These are phyloP conservation scores for Hericium coralloides DNA, from an alignment of 768 basidiomycete genomes.

Conservation along the genomic window DNA sequence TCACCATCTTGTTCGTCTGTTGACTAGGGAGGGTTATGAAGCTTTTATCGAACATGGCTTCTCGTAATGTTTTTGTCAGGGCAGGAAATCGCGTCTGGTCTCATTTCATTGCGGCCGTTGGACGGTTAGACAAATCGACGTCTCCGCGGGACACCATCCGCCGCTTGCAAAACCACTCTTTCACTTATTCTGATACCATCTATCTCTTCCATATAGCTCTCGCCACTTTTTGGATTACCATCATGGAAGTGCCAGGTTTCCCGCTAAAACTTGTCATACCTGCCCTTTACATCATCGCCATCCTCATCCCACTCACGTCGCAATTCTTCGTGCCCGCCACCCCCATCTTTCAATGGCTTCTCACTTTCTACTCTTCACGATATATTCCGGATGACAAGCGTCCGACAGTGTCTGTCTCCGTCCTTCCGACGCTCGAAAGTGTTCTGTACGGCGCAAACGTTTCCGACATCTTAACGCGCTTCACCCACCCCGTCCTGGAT, in stretches of 20 bases:
- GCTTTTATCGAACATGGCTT: not conserved
- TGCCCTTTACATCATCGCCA: constrained; percentile 51
- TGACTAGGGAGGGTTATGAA: not conserved
- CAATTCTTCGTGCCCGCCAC: constrained; percentile 89
- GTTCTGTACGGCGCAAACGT: constrained; percentile 97
- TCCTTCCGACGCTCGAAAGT: constrained; percentile 90
- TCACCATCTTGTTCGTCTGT: not conserved
- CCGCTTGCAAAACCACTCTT: constrained; percentile 48
- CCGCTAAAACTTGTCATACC: constrained; percentile 76
- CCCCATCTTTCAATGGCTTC: constrained; percentile 79
- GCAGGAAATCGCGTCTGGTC: constrained; percentile 16
- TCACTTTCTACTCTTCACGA: constrained; percentile 78
- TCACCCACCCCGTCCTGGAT: constrained; percentile 88
- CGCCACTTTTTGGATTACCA: constrained; percentile 59
- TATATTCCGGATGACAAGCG: constrained; percentile 74
- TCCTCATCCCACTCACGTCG: constrained; percentile 78
- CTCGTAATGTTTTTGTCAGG: constrained; percentile 1
- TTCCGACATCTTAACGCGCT: constrained; percentile 91
- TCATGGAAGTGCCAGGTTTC: constrained; percentile 64
- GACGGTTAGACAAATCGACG: constrained; percentile 69
- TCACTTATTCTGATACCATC: constrained; percentile 45
- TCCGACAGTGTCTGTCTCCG: constrained; percentile 81
- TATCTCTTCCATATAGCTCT: constrained; percentile 58
- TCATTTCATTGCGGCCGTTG: constrained; percentile 54
- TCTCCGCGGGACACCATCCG: constrained; percentile 57